Base-by-base conservation (phyloP, 225 moss, liverwort and hornwort species). In the Polytrichum commune region DNA sequence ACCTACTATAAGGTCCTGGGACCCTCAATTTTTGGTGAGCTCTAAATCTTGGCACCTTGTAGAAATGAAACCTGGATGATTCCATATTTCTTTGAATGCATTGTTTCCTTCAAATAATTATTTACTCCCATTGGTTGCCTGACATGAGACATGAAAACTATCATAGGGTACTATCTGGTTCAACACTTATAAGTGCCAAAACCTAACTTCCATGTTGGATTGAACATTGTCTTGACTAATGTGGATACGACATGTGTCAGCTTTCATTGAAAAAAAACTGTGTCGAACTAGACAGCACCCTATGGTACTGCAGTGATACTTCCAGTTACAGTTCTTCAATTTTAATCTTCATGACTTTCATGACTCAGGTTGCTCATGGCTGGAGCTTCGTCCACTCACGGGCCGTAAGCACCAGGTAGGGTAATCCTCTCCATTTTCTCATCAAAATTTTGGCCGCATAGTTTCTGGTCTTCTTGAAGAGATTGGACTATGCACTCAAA, bases 401-500 rank as follows among this genome's bases (percentile, higher is more conserved):
- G 97, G 97, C 55, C 86, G 97, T 82, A 98, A 98, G 74, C 97
- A 98, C 84, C 97, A 96, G 90, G 95, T 91, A 77, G 61, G 35
- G 2, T 46, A 16, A 16, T 46, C 46, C 22, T 62, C 54, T 62
- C 55, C 19, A 46, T 23, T 55, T 65, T 5, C 23, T 20, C 5
- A 23, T 60, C 23, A 19, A 8, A 30, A 58, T 16, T 46, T 13
- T 13, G 4, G 4, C 4, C 0, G 13, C 46, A 46, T 46, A 46
- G 16, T 46, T 46, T 46, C 13, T 13, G 46, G 13, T 46, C 16
- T 38, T 38, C 38, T 46, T 46, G 46, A 4, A 10, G 46, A 46
- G 46, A 46, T 46, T 46, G 13, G 46, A 16, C 46, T 13, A 46
- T 9, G 2, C 10, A 9, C 38, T 38, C 38, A 38, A 38, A 38